Conservation (phyloP, 768 basidiomycete species). For the Amanita molliuscula region DNA sequence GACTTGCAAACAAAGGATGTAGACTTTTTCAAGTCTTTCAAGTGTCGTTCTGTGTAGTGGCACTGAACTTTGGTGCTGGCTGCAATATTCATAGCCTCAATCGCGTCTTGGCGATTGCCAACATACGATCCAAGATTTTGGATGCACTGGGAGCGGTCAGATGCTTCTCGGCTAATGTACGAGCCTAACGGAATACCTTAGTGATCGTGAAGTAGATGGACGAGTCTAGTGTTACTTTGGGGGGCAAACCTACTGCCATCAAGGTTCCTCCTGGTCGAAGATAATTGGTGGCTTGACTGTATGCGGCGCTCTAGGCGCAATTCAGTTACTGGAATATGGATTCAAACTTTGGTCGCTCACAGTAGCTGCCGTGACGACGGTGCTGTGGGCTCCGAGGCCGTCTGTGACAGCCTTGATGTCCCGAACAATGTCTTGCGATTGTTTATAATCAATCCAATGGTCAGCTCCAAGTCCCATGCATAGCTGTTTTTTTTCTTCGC, state of each 20-base stretch:
- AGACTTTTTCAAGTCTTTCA: not conserved
- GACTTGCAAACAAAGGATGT: not conserved
- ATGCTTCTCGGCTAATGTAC: too few relatives aligned
- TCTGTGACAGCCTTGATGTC: conserved; percentile 54
- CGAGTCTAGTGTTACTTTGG: conserved; percentile 44
- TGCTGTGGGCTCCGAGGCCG: conserved; percentile 66
- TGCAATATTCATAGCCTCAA: conserved; percentile 74
- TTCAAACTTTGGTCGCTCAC: conserved; percentile 13
- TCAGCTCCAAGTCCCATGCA: conserved; percentile 51
- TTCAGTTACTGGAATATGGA: too few relatives aligned
- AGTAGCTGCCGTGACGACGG: conserved; percentile 49
- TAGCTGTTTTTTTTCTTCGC: conserved; percentile 59
- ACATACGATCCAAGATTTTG: conserved; percentile 45
- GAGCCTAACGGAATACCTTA: too few relatives aligned
- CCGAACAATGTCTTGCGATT: conserved; percentile 51
- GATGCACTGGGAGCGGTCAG: too few relatives aligned
- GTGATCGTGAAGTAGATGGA: conserved; percentile 66
- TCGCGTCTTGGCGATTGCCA: conserved; percentile 76
- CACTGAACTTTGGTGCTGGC: conserved; percentile 61
- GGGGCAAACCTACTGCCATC: conserved; percentile 74
- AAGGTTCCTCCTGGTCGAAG: conserved; percentile 65
- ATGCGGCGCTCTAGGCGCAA: conserved; percentile 18
- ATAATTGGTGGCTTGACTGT: conserved; percentile 60
- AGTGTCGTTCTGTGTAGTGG: conserved; percentile 18
- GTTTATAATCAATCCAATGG: conserved; percentile 70